Evolutionary conservation across 805 yeast genomes (phyloP), one percentile per base, ranked within the genome.

Genomic region (Candida sithepensis): DNA sequence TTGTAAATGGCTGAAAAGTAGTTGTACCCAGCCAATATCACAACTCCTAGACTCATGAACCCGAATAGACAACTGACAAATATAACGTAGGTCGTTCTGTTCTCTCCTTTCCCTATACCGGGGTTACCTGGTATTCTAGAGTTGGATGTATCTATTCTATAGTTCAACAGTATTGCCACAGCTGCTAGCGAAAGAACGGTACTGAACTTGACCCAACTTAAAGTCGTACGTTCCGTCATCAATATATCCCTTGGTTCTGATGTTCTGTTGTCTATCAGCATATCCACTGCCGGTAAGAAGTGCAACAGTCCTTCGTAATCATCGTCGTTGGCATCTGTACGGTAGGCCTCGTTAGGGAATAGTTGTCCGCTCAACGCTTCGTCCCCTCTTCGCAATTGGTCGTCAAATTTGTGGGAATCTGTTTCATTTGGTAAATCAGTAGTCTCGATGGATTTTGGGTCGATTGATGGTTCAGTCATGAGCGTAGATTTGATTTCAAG

Each of bases 191-290:
- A 68, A 18, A 78, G 59, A 10, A 78, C 67, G 4, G 71, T 58
- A 2, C 79, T 60, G 53, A 78, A 74, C 44, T 78, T 64, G 39
- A 77, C 58, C 66, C 79, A 78, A 24, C 77, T 66, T 14, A 78
- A 60, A 18, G 77, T 71, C 1, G 82, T 78, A 32, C 83, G 60
- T 54, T 78, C 84, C 46, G 74, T 71, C 67, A 78, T 80, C 16
- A 78, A 60, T 8, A 75, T 73, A 57, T 78, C 84, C 38, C 84
- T 62, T 1, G 83, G 82, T 55, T 78, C 82, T 2, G 77, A 70
- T 3, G 72, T 64, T 16, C 66, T 59, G 38, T 73, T 69, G 28
- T 64, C 61, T 41, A 72, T 52, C 9, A 68, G 54, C 19, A 68
- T 40, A 43, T 55, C 60, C 18, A 49, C 38, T 13, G 48, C 54